Base-by-base conservation (phyloP, 768 basidiomycete species). In the Inosperma sp. region DNA sequence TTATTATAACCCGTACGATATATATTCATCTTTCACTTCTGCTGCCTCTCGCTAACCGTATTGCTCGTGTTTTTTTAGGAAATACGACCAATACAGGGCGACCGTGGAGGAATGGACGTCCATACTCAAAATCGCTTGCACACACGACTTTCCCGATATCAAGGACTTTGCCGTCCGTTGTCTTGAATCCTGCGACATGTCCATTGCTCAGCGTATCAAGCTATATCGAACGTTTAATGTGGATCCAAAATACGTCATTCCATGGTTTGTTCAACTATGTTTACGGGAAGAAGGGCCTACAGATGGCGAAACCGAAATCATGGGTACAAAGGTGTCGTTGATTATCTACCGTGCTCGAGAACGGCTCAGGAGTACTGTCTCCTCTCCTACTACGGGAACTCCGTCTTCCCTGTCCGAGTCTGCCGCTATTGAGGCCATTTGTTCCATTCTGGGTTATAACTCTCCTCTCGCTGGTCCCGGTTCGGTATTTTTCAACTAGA, bases 1-100 rank as follows among this genome's bases (percentile, higher is more conserved):
- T 0, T 81, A 84, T 42, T 85, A 85, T 45, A 82, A 83, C 46
- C 69, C 73, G 83, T 84, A 53, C 48, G 79, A 69, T 3, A 21
- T 21, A 9, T 7, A 7, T n/a, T n/a, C n/a, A n/a, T n/a, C 22
- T 19, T 31, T 4, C 0, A 19, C 27, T 31, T 23, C 3, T 17
- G 25, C 14, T 14, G 22, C 9, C 16, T 6, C 13, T 6, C 12
- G 8, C 48, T 14, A 22, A 44, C 2, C n/a, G n/a, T 8, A 14
- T 29, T 43, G n/a, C 17, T 42, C 35, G 21, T 23, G 6, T 43
- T 25, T 21, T 53, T 35, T 12, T 56, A 86, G 83, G 0, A 69
- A 65, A 51, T 85, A 82, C 48, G 78, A 78, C 1, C 67, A 77
- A 7, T 83, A 84, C 50, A 63, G 73, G 1, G 74, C 79, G 0